Percentiles rank a stretch among this genome's conserved stretches.
Conservation (phyloP, 1,284 basidiomycete genomes). For the Puccinia coronata region DNA sequence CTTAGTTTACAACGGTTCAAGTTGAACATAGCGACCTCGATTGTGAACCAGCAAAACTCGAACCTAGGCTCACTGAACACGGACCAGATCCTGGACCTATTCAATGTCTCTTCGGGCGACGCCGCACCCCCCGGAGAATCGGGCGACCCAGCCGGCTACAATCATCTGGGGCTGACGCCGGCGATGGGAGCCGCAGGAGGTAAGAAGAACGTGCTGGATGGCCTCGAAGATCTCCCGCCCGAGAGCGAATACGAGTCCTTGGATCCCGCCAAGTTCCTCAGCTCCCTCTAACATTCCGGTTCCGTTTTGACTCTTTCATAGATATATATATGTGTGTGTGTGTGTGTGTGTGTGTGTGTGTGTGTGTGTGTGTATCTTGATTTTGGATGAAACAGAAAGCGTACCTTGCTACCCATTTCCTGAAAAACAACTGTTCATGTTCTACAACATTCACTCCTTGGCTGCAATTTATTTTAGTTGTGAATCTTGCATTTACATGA, state of each 20-base stretch:
- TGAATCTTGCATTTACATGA: not conserved
- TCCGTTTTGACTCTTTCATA: not conserved
- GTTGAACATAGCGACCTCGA: slow-evolving; percentile 92
- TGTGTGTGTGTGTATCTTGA: not conserved
- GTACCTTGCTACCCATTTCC: not conserved
- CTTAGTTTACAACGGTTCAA: slow-evolving; percentile 93
- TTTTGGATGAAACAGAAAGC: not conserved
- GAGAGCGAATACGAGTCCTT: slow-evolving; percentile 82
- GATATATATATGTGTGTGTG: no score
- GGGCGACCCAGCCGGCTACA: slow-evolving; percentile 65
- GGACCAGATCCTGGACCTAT: slow-evolving; percentile 91
- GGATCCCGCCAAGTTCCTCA: slow-evolving; percentile 17
- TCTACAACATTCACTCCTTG: not conserved
- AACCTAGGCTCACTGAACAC: slow-evolving; percentile 94
- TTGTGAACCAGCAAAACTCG: slow-evolving; percentile 96
- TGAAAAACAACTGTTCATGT: not conserved
- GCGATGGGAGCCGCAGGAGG: slow-evolving; percentile 22
- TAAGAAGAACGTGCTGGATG: slow-evolving; percentile 78
- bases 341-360: no score
- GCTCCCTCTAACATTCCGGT: not conserved
- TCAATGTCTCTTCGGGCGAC: slow-evolving; percentile 67
- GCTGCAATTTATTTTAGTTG: not conserved
- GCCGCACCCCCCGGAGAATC: no score
- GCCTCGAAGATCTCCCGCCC: slow-evolving; percentile 80
- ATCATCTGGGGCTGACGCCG: slow-evolving; percentile 57